Conservation (phyloP, 83 land plant species). For the Diphasiastrum complanatum region DNA sequence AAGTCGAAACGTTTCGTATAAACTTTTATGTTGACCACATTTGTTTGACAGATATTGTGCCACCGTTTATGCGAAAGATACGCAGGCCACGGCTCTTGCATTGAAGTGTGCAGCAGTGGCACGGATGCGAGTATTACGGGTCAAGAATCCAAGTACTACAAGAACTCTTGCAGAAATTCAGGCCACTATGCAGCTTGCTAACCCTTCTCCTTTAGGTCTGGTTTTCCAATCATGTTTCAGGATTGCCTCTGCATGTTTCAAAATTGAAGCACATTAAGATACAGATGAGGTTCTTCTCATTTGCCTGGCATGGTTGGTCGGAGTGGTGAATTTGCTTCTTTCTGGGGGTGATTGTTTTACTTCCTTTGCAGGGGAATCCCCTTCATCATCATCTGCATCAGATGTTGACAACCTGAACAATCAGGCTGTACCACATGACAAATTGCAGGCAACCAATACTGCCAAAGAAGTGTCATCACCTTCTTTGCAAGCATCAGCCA, state of each 20-base stretch:
- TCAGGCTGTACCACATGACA: slow-evolving; percentile 35
- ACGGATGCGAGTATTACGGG: slow-evolving; percentile 61
- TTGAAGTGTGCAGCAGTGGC: slow-evolving; percentile 92
- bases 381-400: slow-evolving; percentile 88
- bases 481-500: slow-evolving; percentile 24
- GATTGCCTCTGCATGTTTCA: no score
- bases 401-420: slow-evolving; percentile 82
- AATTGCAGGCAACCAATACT: slow-evolving; percentile 35
- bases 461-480: slow-evolving; percentile 22
- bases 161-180: slow-evolving; percentile 69
- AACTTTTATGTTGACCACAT: background rate
- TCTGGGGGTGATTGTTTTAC: background rate
- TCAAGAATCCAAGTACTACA: slow-evolving; percentile 38
- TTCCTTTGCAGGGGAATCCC: slow-evolving; percentile 73
- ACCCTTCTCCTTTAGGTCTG: slow-evolving; percentile 10
- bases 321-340: no score
- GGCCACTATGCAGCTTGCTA: slow-evolving; percentile 20
- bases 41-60: slow-evolving; percentile 67
- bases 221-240: no score
- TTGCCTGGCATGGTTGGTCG: no score
- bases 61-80: slow-evolving; percentile 64
- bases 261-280: no score
- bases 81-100: slow-evolving; percentile 88
- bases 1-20: background rate
- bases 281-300: no score